Conservation (phyloP, 2,329 filamentous ascomycete species). For the Tolypocladium ovalisporum region DNA sequence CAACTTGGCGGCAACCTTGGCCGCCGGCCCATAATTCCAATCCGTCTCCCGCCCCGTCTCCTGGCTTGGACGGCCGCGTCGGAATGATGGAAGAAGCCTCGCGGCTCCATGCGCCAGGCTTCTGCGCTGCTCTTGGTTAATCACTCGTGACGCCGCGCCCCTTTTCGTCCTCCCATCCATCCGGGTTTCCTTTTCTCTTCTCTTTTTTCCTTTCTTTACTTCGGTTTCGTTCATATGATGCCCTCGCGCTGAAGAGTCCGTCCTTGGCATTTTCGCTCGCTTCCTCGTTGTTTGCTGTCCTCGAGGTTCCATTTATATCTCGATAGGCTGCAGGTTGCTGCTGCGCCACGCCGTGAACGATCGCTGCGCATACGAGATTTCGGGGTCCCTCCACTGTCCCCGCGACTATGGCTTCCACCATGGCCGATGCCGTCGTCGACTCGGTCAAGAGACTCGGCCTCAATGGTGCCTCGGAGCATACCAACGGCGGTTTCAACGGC, state of each 20-base stretch:
- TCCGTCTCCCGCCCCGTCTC: not conserved
- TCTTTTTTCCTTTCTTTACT: not conserved
- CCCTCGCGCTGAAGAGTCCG: not conserved
- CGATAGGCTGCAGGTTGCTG: not conserved
- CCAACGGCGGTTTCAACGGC: slow-evolving; percentile 16
- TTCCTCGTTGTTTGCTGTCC: not conserved
- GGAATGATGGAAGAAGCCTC: no score
- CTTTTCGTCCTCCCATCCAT: not conserved
- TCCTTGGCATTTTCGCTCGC: not conserved
- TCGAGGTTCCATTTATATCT: not conserved
- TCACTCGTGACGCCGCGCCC: not conserved
- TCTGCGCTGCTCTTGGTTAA: not conserved
- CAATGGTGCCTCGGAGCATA: slow-evolving; percentile 18
- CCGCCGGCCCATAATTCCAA: not conserved
- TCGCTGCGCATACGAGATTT: not conserved
- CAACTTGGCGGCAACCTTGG: not conserved
- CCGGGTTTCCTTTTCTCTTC: not conserved
- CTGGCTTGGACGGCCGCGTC: no score
- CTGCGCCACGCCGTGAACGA: not conserved
- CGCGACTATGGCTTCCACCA: slow-evolving; percentile 9
- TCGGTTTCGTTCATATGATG: not conserved
- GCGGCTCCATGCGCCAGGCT: not conserved
- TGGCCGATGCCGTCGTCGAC: slow-evolving; percentile 13
- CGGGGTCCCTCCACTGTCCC: not conserved
- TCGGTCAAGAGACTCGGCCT: slow-evolving; percentile 19